phyloP scores from a whole-genome alignment of 306 rosid species.

The Trifolium subterraneum region DNA sequence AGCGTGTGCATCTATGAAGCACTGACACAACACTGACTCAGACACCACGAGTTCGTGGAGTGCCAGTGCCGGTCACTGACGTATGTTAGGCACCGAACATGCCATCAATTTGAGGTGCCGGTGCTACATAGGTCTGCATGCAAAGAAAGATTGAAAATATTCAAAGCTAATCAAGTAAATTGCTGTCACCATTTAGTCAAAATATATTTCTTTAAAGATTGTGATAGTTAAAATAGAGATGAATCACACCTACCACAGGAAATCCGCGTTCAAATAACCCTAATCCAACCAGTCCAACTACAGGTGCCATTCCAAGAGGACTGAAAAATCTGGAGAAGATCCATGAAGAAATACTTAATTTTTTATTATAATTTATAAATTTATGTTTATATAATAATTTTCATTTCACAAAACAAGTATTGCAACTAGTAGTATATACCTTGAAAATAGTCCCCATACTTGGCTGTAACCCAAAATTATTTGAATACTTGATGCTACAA shows the following conservation, averaged over 20 bases:
- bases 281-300: constrained; percentile 89
- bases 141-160: constrained; percentile 26
- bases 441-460: constrained; percentile 89
- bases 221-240: constrained; percentile 19
- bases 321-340: constrained; percentile 79
- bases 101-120: neutral
- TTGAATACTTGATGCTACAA: constrained; percentile 90
- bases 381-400: constrained; percentile 1
- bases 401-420: constrained; percentile 18
- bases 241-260: constrained; percentile 68
- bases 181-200: constrained; percentile 10
- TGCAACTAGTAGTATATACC: constrained; percentile 56
- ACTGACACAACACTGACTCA: neutral
- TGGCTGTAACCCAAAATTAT: constrained; percentile 92
- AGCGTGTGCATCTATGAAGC: neutral
- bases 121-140: neutral
- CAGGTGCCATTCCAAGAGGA: constrained; percentile 98
- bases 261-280: constrained; percentile 89
- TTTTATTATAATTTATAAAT: neutral
- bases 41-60: neutral
- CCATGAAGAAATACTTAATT: constrained; percentile 28
- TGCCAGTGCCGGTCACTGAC: neutral
- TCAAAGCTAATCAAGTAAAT: constrained; percentile 21
- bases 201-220: neutral
- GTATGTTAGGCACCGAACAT: no score